phyloP scores from a whole-genome alignment of 768 basidiomycete genomes.

The Kwoniella pini region DNA sequence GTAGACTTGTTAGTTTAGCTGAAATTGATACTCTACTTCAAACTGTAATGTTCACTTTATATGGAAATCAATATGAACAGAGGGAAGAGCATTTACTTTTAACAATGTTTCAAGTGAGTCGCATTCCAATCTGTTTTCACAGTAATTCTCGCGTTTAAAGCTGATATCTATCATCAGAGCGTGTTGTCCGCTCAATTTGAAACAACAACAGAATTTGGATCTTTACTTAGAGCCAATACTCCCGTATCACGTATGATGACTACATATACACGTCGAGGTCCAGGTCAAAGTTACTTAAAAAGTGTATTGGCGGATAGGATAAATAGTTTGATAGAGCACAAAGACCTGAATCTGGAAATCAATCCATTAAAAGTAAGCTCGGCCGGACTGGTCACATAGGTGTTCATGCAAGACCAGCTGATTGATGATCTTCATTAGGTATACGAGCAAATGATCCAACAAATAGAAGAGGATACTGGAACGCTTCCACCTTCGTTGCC shows the following conservation, averaged over 20 bases:
- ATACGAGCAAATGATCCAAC: constrained; percentile 99
- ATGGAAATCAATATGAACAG: constrained; percentile 98
- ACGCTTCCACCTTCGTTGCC: constrained; percentile 86
- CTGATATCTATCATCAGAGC: constrained; percentile 59
- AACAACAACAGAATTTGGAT: constrained; percentile 98
- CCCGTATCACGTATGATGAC: constrained; percentile 99
- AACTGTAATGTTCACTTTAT: constrained; percentile 99
- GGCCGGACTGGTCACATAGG: constrained; percentile 1
- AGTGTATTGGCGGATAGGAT: constrained; percentile 95
- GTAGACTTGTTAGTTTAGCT: constrained; percentile 89
- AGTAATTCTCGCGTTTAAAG: background rate
- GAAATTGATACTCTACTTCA: constrained; percentile 99
- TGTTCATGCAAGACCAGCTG: background rate
- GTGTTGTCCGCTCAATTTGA: constrained; percentile 99
- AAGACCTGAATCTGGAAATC: constrained; percentile 98
- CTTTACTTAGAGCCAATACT: constrained; percentile 94
- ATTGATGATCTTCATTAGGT: constrained; percentile 61
- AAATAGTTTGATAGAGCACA: constrained; percentile 98
- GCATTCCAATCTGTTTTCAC: background rate
- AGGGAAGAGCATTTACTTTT: constrained; percentile 96
- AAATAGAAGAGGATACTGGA: constrained; percentile 97
- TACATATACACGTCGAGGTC: constrained; percentile 96
- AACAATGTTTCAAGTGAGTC: constrained; percentile 81
- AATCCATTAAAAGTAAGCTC: constrained; percentile 87
- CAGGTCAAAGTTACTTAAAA: constrained; percentile 98